Percentiles rank a stretch among this genome's conserved stretches.
phyloP scores from a whole-genome alignment of 2,329 filamentous ascomycete genomes.

The Ophiocordyceps robertsii region DNA sequence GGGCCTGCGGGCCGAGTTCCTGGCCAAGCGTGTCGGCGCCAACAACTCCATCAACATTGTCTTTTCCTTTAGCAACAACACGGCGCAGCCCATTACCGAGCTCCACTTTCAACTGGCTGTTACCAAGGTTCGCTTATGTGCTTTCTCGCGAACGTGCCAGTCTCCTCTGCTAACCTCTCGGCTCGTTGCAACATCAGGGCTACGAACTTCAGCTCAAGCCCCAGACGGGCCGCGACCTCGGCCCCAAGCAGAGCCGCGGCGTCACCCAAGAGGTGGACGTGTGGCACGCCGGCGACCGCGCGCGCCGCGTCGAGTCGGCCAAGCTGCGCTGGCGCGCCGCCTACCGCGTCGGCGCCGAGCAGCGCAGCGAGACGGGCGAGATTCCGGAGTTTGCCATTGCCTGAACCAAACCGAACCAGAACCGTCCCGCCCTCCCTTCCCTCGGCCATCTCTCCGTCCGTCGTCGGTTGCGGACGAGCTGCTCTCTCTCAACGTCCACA shows the following conservation, averaged over 20 bases:
- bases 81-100: slow-evolving; percentile 55
- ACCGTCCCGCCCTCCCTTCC: no score
- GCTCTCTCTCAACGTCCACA: no score
- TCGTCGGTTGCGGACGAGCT: no score
- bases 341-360: slow-evolving; percentile 56
- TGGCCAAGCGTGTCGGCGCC: slow-evolving; percentile 45
- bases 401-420: slow-evolving; percentile 18
- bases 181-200: slow-evolving; percentile 37
- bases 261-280: slow-evolving; percentile 73
- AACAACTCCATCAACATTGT: slow-evolving; percentile 51
- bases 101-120: slow-evolving; percentile 88
- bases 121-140: slow-evolving; percentile 53
- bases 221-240: slow-evolving; percentile 66
- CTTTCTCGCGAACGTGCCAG: not conserved
- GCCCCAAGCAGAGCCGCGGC: slow-evolving; percentile 58
- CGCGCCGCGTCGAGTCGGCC: slow-evolving; percentile 58
- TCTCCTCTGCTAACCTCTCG: not conserved
- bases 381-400: slow-evolving; percentile 66
- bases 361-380: slow-evolving; percentile 71
- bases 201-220: slow-evolving; percentile 72
- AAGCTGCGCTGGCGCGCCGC: slow-evolving; percentile 84
- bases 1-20: slow-evolving; percentile 58
- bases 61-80: slow-evolving; percentile 76
- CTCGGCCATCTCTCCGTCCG: no score
- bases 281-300: slow-evolving; percentile 55